Conservation (phyloP, 148 eudicot species). For the Agrostemma githago region DNA sequence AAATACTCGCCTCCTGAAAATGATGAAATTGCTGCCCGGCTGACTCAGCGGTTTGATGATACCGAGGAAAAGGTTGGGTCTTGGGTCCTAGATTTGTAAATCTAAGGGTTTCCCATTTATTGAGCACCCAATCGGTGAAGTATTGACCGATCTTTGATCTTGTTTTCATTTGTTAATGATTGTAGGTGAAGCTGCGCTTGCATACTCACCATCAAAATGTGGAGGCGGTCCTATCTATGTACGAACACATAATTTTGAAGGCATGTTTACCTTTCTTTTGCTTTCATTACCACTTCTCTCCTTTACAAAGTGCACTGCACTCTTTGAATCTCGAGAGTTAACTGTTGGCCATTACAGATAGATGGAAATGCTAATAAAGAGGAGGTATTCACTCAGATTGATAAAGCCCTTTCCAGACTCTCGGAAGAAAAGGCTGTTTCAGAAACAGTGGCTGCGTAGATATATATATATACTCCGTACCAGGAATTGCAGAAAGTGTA, state of each 20-base stretch:
- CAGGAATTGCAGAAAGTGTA: neutral
- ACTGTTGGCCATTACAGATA: constrained; percentile 40
- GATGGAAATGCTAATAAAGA: constrained; percentile 64
- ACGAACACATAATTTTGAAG: constrained; percentile 63
- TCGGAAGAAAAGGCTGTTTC: constrained; percentile 35
- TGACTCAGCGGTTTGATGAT: constrained; percentile 97
- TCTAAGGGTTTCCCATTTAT: neutral
- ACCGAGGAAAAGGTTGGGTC: constrained; percentile 75
- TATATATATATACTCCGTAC: neutral
- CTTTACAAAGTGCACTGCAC: too few species aligned
- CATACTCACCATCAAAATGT: constrained; percentile 89
- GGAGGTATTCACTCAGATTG: constrained; percentile 75
- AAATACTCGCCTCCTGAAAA: constrained; percentile 94
- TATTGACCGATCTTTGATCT: neutral
- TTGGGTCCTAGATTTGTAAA: neutral
- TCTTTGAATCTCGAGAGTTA: constrained; percentile 6
- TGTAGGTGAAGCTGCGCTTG: constrained; percentile 85
- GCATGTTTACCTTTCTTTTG: constrained; percentile 29
- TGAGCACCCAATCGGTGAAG: neutral
- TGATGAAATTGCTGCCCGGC: constrained; percentile 88
- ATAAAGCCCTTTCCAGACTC: constrained; percentile 45
- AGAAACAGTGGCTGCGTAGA: constrained; percentile 41
- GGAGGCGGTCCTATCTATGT: constrained; percentile 83
- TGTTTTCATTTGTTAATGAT: constrained; percentile 8
- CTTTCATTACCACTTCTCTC: neutral